Conservation (phyloP, 495 filamentous ascomycete genomes). For the Aspergillus sclerotioniger region DNA sequence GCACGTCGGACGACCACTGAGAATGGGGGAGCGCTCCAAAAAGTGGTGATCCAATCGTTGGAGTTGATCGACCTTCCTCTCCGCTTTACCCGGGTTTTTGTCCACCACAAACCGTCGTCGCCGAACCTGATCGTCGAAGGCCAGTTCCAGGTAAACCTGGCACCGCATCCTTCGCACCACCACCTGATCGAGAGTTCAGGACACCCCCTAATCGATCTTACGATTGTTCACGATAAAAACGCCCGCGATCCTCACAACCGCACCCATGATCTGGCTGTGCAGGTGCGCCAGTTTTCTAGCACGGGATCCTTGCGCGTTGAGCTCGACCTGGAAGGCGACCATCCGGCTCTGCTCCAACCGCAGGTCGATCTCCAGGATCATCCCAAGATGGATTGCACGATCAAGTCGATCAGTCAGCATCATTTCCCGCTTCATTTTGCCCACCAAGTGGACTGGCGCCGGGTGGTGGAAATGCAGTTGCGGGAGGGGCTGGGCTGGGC, state of each 20-base stretch:
- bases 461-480: conserved; percentile 17
- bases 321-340: conserved; percentile 11
- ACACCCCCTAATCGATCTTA: conserved; percentile 14
- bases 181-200: not conserved
- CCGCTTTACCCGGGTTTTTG: conserved; percentile 9
- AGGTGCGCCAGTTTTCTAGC: conserved; percentile 11
- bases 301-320: conserved; percentile 12
- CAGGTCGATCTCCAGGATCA: conserved; percentile 16
- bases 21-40: conserved; percentile 1
- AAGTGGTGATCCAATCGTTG: conserved; percentile 14
- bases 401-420: conserved; percentile 16
- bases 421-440: conserved; percentile 20
- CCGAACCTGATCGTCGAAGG: conserved; percentile 19
- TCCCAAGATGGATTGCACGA: conserved; percentile 18
- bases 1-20: not conserved
- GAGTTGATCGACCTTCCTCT: conserved; percentile 14
- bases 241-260: not conserved
- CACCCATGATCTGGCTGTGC: conserved; percentile 14
- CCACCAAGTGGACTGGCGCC: conserved; percentile 18
- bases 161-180: conserved; percentile 3
- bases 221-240: conserved; percentile 10
- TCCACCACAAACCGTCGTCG: conserved; percentile 8
- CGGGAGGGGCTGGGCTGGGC: conserved; percentile 18
- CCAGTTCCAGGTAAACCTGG: conserved; percentile 11
- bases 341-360: conserved; percentile 12